Evolutionary conservation across 768 basidiomycete genomes (phyloP).

Genomic region (Auricularia sp.): DNA sequence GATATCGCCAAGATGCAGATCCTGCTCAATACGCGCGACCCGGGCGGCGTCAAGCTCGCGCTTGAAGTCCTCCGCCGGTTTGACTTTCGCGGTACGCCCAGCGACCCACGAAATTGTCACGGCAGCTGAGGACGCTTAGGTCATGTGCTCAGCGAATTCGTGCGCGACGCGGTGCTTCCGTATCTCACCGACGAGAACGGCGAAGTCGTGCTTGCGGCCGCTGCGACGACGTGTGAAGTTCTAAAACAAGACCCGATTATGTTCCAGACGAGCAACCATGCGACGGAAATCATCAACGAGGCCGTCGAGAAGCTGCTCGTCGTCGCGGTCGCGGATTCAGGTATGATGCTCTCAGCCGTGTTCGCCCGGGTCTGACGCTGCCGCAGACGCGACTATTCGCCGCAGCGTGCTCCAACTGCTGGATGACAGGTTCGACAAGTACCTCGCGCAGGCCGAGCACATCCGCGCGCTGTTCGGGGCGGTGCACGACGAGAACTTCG

Average conservation of each 20-base stretch:
- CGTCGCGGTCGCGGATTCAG: conserved; percentile 34
- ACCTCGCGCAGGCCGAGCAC: conserved; percentile 38
- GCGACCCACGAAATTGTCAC: neutral
- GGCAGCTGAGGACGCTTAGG: conserved; percentile 11
- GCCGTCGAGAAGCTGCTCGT: conserved; percentile 37
- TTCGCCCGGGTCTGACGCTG: no score
- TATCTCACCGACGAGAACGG: conserved; percentile 35
- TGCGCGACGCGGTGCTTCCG: conserved; percentile 31
- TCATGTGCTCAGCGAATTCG: conserved; percentile 38
- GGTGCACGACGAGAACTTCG: conserved; percentile 38
- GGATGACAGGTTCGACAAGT: conserved; percentile 34
- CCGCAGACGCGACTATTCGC: conserved; percentile 29
- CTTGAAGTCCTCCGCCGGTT: conserved; percentile 32
- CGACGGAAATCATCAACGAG: conserved; percentile 36
- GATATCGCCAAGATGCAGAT: neutral
- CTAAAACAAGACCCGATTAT: conserved; percentile 37
- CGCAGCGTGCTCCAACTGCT: conserved; percentile 31
- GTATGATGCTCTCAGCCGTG: conserved; percentile 16
- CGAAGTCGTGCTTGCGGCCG: conserved; percentile 33
- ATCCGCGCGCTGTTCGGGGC: conserved; percentile 39
- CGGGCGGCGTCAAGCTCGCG: conserved; percentile 29
- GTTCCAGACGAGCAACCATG: conserved; percentile 34
- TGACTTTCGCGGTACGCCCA: conserved; percentile 31
- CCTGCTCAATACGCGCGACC: neutral
- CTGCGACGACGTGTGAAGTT: conserved; percentile 31